Conservation (phyloP, 2,329 filamentous ascomycete genomes). For the Fusarium sp. region DNA sequence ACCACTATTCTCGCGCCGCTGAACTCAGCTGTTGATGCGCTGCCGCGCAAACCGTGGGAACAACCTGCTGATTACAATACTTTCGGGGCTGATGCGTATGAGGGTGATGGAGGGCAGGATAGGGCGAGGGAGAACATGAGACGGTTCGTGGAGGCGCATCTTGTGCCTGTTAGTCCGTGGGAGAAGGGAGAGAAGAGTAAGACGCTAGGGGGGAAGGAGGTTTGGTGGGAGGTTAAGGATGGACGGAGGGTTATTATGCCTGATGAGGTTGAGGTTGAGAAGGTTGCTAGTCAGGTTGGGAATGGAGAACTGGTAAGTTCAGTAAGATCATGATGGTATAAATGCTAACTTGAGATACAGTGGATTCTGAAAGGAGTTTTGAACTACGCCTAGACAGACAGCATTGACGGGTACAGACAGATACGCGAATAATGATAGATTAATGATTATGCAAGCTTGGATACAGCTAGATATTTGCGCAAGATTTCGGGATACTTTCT, state of each 20-base stretch:
- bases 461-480: not conserved
- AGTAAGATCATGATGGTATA: not conserved
- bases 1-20: conserved; percentile 88
- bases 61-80: conserved; percentile 74
- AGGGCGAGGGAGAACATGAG: conserved; percentile 79
- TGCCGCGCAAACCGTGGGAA: conserved; percentile 90
- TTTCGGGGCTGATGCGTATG: conserved; percentile 76
- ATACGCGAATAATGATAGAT: conserved; percentile 28
- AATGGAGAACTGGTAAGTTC: conserved; percentile 81
- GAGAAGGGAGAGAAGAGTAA: conserved; percentile 68
- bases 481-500: not conserved
- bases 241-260: conserved; percentile 79
- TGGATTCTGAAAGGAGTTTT: conserved; percentile 72
- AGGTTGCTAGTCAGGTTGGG: conserved; percentile 75
- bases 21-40: conserved; percentile 78
- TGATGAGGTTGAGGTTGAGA: conserved; percentile 78
- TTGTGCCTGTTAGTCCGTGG: conserved; percentile 82
- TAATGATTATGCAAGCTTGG: not conserved
- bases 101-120: conserved; percentile 76
- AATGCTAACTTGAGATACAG: conserved; percentile 34
- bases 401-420: not conserved
- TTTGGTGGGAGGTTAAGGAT: conserved; percentile 84
- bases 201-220: conserved; percentile 67
- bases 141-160: conserved; percentile 85
- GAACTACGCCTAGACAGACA: conserved; percentile 49